Evolutionary conservation across 306 rosid genomes (phyloP).

Genomic region (Vigna nakashimae): DNA sequence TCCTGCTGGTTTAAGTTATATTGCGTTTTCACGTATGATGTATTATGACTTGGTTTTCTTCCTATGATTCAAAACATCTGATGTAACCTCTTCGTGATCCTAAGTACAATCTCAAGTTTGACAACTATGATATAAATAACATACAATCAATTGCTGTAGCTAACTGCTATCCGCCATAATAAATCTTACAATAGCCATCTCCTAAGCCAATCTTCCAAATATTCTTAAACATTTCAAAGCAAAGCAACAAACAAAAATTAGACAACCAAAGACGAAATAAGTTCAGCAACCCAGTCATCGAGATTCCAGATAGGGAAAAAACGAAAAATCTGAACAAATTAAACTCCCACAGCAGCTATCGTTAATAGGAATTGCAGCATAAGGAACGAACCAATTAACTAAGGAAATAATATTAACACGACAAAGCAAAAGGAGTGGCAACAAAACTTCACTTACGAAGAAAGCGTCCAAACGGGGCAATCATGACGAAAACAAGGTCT

Average conservation of each 20-base stretch:
- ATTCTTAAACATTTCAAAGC: background rate
- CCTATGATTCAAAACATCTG: no score
- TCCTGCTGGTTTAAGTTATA: no score
- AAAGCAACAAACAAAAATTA: background rate
- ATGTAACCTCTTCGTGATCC: background rate
- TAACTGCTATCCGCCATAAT: background rate
- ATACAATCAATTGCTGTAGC: background rate
- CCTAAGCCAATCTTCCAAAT: background rate
- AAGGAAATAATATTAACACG: constrained; percentile 1
- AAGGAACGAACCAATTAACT: background rate
- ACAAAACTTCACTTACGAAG: background rate
- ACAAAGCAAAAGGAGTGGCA: background rate
- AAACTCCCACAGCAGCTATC: background rate
- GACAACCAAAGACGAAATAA: background rate
- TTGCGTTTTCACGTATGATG: no score
- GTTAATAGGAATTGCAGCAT: background rate
- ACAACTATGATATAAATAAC: background rate
- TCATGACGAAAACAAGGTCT: background rate
- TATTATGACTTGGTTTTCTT: no score
- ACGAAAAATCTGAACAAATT: background rate
- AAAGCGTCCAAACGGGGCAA: background rate
- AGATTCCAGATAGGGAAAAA: background rate
- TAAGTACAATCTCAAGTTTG: background rate
- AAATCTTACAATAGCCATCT: background rate
- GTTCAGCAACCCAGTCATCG: background rate